Evolutionary conservation across 257 asterid genomes (phyloP), one percentile per base, ranked within the genome.

Genomic region (Solanum sejunctum): DNA sequence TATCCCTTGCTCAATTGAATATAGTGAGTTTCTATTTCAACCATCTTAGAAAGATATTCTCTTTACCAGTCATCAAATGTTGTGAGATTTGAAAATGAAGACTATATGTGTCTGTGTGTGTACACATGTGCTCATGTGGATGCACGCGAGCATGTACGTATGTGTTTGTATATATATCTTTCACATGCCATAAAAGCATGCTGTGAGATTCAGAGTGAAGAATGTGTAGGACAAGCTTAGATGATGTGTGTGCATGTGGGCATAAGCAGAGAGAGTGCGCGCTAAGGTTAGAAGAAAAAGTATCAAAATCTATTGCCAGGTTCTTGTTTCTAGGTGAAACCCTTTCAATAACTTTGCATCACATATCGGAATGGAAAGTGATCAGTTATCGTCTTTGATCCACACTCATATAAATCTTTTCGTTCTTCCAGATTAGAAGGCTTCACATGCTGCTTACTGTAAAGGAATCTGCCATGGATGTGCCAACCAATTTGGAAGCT

Each of bases 391-490:
- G 16, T 72, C 82, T 26, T 77, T 77, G 82, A 51, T 39, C 82
- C 82, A 77, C 82, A 77, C 82, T 69, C 28, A 83, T 41, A 18
- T 69, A 18, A 67, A 28, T 9, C 43, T 77, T 71, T 52, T 86
- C 56, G 56, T 64, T 88, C 83, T 49, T 92, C 84, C 93, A 96
- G 99, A 96, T 96, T 83, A 90, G 91, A 85, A 90, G 99, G 93
- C 92, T 96, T 83, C 97, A 93, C 92, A 89, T 96, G 81, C 91
- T 96, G 85, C 99, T 96, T 45, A 96, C 98, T 0, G 98, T 91
- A 80, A 96, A 95, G 91, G 99, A 96, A 89, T 95, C 99, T 6
- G 98, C 99, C 49, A 96, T 96, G 99, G 99, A 96, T 83, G 98
- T 96, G 70, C 99, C 99, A n/a, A 91, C 98, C 71, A 96, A 96